Evolutionary conservation across 2,329 filamentous ascomycete genomes (phyloP), one percentile per base, ranked within the genome.

Genomic region (Colletotrichum tropicicola): DNA sequence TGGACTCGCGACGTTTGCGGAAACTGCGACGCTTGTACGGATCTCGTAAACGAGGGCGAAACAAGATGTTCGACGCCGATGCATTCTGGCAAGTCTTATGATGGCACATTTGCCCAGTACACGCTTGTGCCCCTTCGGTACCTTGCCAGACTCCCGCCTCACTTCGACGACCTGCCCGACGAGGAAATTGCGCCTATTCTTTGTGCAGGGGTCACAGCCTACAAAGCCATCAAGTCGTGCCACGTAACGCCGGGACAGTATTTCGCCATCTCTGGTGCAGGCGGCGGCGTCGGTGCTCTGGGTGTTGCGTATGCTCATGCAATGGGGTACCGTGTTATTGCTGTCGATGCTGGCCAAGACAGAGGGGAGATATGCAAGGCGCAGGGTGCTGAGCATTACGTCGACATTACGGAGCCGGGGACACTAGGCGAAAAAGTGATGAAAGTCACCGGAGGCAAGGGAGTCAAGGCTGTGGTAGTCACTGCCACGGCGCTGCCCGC

Each of bases 171-270:
- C 13, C 30, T 65, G 19, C 59, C 70, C 0, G 79, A 81, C 45
- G 77, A 80, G 48, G 47, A 71, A 5, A 69, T 81, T 0, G 80
- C 78, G 2, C 80, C 80, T 0, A 73, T 82, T 6, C 64, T 82
- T 30, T 83, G 80, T 56, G 79, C 75, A 0, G 80, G 80, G 0
- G 78, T 81, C 0, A 82, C 80, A 1, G 80, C 79, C 0, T 82
- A 81, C 65, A 79, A 78, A 67, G 79, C 78, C 0, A 53, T 81
- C 49, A 80, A 80, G 67, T 65, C 63, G 1, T 75, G 73, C 30
- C 69, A 59, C 4, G 64, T 73, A 5, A 68, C 62, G 0, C 75
- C 76, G 0, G 78, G 79, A 3, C 71, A 77, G 54, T 79, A 73
- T 72, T 65, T 81, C 1, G 77, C 73, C 1, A 70, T 83, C 6